phyloP scores from a whole-genome alignment of 345 rosid genomes.

The Gossypium stocksii region DNA sequence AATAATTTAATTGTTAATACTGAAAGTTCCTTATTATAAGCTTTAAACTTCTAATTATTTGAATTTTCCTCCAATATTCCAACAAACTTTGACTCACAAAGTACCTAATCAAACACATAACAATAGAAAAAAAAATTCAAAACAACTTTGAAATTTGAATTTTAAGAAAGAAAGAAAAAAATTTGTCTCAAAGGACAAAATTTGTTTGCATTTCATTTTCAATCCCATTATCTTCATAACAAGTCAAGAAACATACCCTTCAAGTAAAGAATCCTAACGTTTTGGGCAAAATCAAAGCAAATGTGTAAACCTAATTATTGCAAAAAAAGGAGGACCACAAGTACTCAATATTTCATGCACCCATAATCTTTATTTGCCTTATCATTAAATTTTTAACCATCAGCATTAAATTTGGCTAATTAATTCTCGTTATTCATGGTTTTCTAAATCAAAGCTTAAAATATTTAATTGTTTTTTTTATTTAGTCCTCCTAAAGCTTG shows the following conservation, averaged over 20 bases:
- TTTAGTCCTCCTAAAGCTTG: neutral
- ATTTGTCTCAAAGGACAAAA: neutral
- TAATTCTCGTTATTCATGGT: neutral
- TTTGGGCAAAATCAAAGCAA: slow-evolving; percentile 7
- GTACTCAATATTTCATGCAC: neutral
- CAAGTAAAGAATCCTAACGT: neutral
- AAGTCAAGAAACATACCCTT: neutral
- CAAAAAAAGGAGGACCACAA: neutral
- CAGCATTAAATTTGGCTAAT: neutral
- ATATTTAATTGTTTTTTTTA: neutral
- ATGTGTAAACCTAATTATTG: slow-evolving; percentile 1
- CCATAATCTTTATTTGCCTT: neutral
- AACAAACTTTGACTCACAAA: neutral
- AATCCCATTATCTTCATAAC: neutral
- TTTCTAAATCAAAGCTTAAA: neutral
- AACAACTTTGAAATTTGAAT: neutral
- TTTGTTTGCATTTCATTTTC: slow-evolving; percentile 5
- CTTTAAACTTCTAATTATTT: neutral
- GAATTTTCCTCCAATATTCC: neutral
- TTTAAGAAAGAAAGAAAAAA: neutral
- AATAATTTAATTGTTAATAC: slow-evolving; percentile 1
- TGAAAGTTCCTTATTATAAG: neutral
- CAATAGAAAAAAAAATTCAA: neutral
- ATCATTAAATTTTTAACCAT: neutral
- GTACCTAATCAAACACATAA: neutral